Evolutionary conservation across 805 yeast genomes (phyloP), one percentile per base, ranked within the genome.

Genomic region (Zygosaccharomyces bailii): DNA sequence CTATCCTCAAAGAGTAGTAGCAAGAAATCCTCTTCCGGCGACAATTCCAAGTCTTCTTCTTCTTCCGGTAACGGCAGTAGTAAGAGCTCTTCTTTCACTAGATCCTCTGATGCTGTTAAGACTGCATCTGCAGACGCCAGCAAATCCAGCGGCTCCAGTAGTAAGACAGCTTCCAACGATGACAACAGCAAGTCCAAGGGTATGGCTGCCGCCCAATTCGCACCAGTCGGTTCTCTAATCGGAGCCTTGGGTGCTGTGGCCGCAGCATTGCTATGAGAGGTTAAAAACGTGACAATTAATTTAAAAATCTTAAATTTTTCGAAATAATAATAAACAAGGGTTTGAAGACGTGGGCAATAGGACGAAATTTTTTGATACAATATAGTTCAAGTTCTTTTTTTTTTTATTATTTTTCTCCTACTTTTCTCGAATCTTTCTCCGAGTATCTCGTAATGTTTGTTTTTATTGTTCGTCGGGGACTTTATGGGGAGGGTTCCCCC

Each of bases 181-280:
- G 40, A 23, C 21, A 25, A 43, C 34, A 25, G 44, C 33, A 52
- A 60, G 19, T 61, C 68, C 30, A 56, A 54, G 40, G 72, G 63
- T 58, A 69, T 57, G 48, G 72, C 68, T 52, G 67, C 64, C 44
- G 53, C 46, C 39, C 49, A 53, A 19, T 42, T 49, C 43, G 59
- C 55, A 42, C 67, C 66, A 53, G 56, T 69, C 44, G 66, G 71
- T 46, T 69, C 79, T 35, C 51, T 76, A 59, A 64, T 75, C 48
- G 75, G 76, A 67, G 67, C 74, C 43, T 33, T 73, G 50, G 76
- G 74, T 52, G 79, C 79, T 49, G 61, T 73, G 57, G 71, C 72
- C 52, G 70, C 74, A 48, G 74, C 80, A 48, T 61, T 78, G 52
- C 71, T 78, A 63, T 78, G 74, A 71, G 62, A 25, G 13, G 39